Conservation (phyloP, 768 basidiomycete genomes). For the Pulveroboletus sp. region DNA sequence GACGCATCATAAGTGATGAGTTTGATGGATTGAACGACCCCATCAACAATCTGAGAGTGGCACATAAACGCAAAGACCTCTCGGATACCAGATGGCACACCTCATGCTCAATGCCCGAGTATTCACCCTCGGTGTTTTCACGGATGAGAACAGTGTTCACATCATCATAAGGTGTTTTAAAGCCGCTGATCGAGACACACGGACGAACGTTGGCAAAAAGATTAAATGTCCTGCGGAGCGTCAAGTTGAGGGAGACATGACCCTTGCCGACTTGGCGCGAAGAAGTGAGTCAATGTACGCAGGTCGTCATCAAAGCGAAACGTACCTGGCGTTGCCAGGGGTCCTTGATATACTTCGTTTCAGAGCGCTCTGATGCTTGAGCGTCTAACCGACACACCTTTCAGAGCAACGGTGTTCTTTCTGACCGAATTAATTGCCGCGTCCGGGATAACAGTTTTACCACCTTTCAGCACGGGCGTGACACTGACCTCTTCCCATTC, state of each 20-base stretch:
- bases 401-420: conserved; percentile 96
- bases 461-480: conserved; percentile 86
- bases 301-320: conserved; percentile 15
- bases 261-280: conserved; percentile 85
- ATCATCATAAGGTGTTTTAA: conserved; percentile 97
- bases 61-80: conserved; percentile 11
- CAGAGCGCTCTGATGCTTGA: background rate
- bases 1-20: conserved; percentile 99
- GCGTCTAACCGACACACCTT: conserved; percentile 51
- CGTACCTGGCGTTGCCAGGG: conserved; percentile 95
- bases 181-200: conserved; percentile 92
- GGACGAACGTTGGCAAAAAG: conserved; percentile 98
- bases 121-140: conserved; percentile 99
- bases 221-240: conserved; percentile 94
- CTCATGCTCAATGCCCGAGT: conserved; percentile 99
- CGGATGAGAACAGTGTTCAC: conserved; percentile 98
- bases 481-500: conserved; percentile 99
- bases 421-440: conserved; percentile 85
- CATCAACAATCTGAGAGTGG: conserved; percentile 74
- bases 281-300: conserved; percentile 10
- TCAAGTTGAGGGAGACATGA: conserved; percentile 96
- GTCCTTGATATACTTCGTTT: conserved; percentile 47
- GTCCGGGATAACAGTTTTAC: conserved; percentile 97
- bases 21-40: conserved; percentile 99
- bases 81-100: conserved; percentile 36